Evolutionary conservation across 176 grass and related monocot genomes (phyloP), one percentile per base, ranked within the genome.

Genomic region (Aegilops bicornis): DNA sequence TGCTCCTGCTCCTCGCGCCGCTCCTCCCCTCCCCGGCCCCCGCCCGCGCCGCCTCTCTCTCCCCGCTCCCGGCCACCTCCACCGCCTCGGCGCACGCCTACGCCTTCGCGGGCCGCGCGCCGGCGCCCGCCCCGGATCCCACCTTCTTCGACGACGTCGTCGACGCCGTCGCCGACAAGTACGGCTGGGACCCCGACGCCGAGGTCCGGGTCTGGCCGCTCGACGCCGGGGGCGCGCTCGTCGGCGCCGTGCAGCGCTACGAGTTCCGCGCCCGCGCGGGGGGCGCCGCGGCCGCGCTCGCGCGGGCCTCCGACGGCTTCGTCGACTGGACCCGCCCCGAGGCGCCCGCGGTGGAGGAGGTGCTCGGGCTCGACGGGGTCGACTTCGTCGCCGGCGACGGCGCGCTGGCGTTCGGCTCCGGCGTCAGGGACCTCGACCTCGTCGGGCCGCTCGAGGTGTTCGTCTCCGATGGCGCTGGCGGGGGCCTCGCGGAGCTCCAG

Each of bases 391-490:
- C 87, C 69, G 89, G 89, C 29, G 66, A 87, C 3, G 88, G 86
- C 27, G 82, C 80, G 9, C 68, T 73, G 16, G 68, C 29, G 15
- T 82, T 91, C 32, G 56, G 12, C 12, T 22, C 85, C 0, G 90
- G 88, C 39, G 87, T 98, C 9, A 92, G 88, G 86, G 82, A 88
- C 45, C 56, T 98, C 6, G 94, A 96, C 37, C 83, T 99, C 35
- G 75, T 88, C 8, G 97, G 97, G 8, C 97, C 94, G 50, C 67
- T 99, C n/a, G 85, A 99, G 61, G 35, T 99, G 77, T 74, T 78
- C 30, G 78, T 94, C 68, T 66, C 81, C 30, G 76, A 81, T 19
- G 81, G 84, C 61, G 31, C 87, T 60, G 85, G 81, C 22, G 79
- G 82, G 31, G 87, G 78, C 58, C 71, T 64, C 72, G 78, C 92